Evolutionary conservation across 2,329 filamentous ascomycete genomes (phyloP), one percentile per base, ranked within the genome.

Genomic region (Grosmannia clavigera): DNA sequence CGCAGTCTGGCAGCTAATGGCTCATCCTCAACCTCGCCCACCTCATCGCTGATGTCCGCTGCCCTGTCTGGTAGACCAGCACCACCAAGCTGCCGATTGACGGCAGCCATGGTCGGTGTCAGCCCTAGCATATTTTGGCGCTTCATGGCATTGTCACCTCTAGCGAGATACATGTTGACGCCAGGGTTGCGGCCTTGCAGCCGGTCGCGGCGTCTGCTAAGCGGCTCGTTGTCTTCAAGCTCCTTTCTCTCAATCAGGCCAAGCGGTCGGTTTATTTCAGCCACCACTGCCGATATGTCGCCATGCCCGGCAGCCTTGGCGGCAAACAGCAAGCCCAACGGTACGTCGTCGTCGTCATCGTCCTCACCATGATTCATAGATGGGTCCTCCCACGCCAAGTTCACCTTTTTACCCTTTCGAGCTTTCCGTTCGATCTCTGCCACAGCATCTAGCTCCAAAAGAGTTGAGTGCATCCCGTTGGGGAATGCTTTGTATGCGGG

Each of bases 151-250:
- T 63, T 60, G 33, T 58, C 58, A 38, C 53, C 43, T 33, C 57
- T 57, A 0, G 50, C 60, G 7, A 72, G 67, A 27, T 68, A 69
- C 58, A 68, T 7, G 74, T 70, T 19, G 40, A 57, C 19, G 6
- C 4, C n/a, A 0, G 73, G 72, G 52, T 78, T 75, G 19, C 81
- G 78, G 46, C 88, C 89, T 52, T 86, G 81, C 7, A 96, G 78
- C 60, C 92, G 81, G 50, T 86, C 87, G 55, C 89, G 84, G 3
- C 92, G 85, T 48, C 80, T 80, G 67, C 87, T 91, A 25, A 96
- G 76, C 0, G 94, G 92, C 70, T 97, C 94, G 60, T 91, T 94
- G 67, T 99, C 94, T 70, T 99, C 94, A 65, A 94, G 75, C 61
- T 95, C 87, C 55, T 90, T 84, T 66, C 83, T 84, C 69, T 95